Conservation (phyloP, 2,329 filamentous ascomycete genomes). For the Calonectria pauciramosa region DNA sequence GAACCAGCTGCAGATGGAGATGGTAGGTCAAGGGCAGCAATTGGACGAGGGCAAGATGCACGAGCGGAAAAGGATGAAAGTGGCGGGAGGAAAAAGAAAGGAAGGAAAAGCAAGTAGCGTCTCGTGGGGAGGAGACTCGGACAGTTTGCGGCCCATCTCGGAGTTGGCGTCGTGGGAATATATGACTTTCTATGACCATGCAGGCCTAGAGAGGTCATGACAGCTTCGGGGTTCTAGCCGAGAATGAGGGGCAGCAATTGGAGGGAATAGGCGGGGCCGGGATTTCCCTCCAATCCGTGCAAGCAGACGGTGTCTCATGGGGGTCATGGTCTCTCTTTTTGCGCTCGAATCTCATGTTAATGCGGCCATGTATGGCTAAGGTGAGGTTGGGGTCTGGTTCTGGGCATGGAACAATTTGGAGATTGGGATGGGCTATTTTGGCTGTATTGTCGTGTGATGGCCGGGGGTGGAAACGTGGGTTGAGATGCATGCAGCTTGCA, state of each 20-base stretch:
- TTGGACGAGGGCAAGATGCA: background rate
- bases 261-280: conserved; percentile 43
- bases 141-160: conserved; percentile 22
- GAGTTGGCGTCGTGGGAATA: conserved; percentile 23
- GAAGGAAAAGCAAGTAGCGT: conserved; percentile 5
- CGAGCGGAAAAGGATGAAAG: background rate
- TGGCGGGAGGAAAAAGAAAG: conserved; percentile 10
- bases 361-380: conserved; percentile 30
- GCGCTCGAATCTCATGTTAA: conserved; percentile 33
- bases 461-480: background rate
- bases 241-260: conserved; percentile 44
- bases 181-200: conserved; percentile 25
- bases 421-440: conserved; percentile 8
- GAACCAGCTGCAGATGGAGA: conserved; percentile 30
- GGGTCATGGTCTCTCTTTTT: conserved; percentile 35
- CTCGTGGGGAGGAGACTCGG: background rate
- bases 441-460: conserved; percentile 3
- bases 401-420: conserved; percentile 8
- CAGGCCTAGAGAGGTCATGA: conserved; percentile 22
- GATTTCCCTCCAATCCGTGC: conserved; percentile 41
- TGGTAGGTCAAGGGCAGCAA: background rate
- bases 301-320: conserved; percentile 16
- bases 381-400: background rate
- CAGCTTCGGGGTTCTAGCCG: conserved; percentile 44
- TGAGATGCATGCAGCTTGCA: background rate